Evolutionary conservation across 2,329 filamentous ascomycete genomes (phyloP).

Genomic region (Gnomoniopsis smithogilvyi): DNA sequence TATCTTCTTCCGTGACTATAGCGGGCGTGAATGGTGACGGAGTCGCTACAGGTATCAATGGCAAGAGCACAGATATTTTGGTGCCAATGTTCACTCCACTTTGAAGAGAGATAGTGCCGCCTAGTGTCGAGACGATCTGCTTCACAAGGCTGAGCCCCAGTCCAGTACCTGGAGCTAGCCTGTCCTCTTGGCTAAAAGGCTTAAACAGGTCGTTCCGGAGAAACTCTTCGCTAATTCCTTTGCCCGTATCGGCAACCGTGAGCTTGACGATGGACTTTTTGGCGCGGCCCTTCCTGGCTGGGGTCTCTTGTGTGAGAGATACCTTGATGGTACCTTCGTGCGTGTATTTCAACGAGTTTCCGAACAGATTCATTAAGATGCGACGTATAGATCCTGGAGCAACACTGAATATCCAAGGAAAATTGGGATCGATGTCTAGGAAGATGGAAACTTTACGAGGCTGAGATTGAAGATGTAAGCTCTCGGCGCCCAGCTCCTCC

Average conservation of each 20-base stretch:
- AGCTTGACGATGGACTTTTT: constrained; percentile 28
- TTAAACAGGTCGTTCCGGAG: constrained; percentile 48
- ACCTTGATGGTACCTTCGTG: constrained; percentile 23
- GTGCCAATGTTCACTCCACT: constrained; percentile 36
- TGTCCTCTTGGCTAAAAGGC: not conserved
- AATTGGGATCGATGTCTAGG: constrained; percentile 38
- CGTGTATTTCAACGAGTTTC: constrained; percentile 52
- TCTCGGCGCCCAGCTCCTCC: constrained; percentile 1
- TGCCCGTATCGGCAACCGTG: constrained; percentile 60
- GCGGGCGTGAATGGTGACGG: not conserved
- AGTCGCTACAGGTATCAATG: constrained; percentile 1
- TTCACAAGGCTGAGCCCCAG: constrained; percentile 60
- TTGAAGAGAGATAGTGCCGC: constrained; percentile 56
- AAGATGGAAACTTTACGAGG: constrained; percentile 30
- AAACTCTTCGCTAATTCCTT: constrained; percentile 62
- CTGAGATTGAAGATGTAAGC: not conserved
- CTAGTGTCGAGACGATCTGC: constrained; percentile 53
- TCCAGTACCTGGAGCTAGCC: not conserved
- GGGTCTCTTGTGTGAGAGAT: constrained; percentile 9
- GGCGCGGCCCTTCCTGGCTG: not conserved
- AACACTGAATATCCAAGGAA: constrained; percentile 46
- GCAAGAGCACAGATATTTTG: constrained; percentile 18
- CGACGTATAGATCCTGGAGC: constrained; percentile 45
- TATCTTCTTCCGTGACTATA: not conserved
- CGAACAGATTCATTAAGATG: constrained; percentile 52